Base-by-base conservation (phyloP, 1,284 basidiomycete species). In the Moniliophthora roreri region DNA sequence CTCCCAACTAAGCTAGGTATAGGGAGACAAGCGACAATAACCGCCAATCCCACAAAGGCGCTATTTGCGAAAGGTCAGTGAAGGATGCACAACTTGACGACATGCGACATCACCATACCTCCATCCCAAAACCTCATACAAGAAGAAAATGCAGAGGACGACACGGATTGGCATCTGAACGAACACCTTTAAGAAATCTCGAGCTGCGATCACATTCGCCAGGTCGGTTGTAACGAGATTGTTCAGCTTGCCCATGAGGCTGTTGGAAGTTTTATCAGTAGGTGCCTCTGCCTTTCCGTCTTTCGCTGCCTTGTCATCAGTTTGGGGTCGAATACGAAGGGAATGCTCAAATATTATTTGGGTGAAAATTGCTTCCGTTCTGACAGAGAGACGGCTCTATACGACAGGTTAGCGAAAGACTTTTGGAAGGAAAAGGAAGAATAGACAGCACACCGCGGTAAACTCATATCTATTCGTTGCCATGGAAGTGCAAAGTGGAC, bases 341-440 rank as follows among this genome's bases (percentile, higher is more conserved):
- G 85, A 73, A 59, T 89, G 87, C 54, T 88, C 84, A 62, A 89
- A 88, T 5, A 90, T 69, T 3, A 89, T 75, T 58, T 89, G 80
- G 0, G 86, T 88, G 49, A 90, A 70, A 49, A 91, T 77, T 2
- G 77, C 77, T 64, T 90, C 84, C 6, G 69, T 63, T 40, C 79
- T 78, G 13, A 84, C 80, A 7, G 82, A 67, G 9, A 71, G 70
- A n/a, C 73, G 67, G 1, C 76, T 81, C 64, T 65, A 21, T 6
- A 44, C 20, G 18, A 36, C 13, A 28, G 8, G 8, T 5, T 16
- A 28, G 3, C 10, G 8, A 28, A 2, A 7, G 36, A 20, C 20
- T 52, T 15, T 16, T 39, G 16, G 6, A 36, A 7, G 50, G 18
- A n/a, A 10, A 7, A 36, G 34, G n/a, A n/a, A n/a, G 18, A 28